phyloP scores from a whole-genome alignment of 2,329 filamentous ascomycete species.

The Diplodia mutila region DNA sequence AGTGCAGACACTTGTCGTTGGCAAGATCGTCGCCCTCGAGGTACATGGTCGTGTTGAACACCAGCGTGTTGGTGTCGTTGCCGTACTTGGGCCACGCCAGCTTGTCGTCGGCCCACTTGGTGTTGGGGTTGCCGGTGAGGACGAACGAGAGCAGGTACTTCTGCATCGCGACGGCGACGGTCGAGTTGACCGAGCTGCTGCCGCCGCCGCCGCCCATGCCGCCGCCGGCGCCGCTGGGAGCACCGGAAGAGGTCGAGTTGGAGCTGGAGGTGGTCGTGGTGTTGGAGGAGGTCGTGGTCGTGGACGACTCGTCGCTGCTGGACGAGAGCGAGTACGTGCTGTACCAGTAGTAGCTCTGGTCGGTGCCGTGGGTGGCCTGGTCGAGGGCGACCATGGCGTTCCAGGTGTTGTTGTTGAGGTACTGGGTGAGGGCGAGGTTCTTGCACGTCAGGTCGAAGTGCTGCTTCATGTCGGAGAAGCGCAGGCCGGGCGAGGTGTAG shows the following conservation, averaged over 20 bases:
- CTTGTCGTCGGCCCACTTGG: constrained; percentile 40
- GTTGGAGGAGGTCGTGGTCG: neutral
- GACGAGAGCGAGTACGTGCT: constrained; percentile 28
- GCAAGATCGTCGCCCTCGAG: constrained; percentile 39
- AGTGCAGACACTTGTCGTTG: constrained; percentile 37
- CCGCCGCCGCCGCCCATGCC: neutral
- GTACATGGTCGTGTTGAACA: constrained; percentile 41
- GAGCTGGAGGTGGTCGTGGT: constrained; percentile 23
- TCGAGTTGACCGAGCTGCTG: constrained; percentile 21
- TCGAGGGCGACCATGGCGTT: constrained; percentile 41
- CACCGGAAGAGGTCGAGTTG: constrained; percentile 28
- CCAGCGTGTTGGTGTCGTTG: constrained; percentile 31
- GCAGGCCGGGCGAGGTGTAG: constrained; percentile 41
- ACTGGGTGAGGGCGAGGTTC: constrained; percentile 41
- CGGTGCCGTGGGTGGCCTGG: constrained; percentile 41
- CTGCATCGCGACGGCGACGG: constrained; percentile 34
- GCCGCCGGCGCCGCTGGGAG: constrained; percentile 6
- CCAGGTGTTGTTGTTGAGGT: constrained; percentile 44
- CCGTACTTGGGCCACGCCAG: constrained; percentile 40
- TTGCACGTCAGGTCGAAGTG: constrained; percentile 41
- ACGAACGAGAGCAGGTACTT: constrained; percentile 40
- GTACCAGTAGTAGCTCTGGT: constrained; percentile 43
- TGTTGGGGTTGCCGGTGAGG: constrained; percentile 37
- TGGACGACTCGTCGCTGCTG: neutral
- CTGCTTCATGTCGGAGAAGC: constrained; percentile 44